These are phyloP conservation scores for Striga hermonthica DNA, from an alignment of 305 asterid species.

Conservation along the genomic window DNA sequence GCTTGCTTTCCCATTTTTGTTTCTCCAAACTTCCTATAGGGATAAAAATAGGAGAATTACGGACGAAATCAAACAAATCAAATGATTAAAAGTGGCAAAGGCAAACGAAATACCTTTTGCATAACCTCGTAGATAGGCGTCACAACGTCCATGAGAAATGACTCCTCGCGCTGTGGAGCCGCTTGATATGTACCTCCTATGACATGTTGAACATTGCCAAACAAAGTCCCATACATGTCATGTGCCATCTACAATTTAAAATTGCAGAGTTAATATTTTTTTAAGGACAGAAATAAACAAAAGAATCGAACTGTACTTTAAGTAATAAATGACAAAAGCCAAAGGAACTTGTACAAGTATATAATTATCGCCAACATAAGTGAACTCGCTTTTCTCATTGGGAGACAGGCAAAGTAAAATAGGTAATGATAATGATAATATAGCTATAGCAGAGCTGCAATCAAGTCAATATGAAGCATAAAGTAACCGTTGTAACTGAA, in stretches of 20 bases:
- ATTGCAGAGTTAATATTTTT: constrained; percentile 29
- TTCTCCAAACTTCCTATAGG: constrained; percentile 90
- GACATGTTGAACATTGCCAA: constrained; percentile 58
- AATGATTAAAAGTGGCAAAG: constrained; percentile 25
- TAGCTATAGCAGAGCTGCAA: neutral
- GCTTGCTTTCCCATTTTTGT: constrained; percentile 82
- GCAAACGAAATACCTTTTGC: constrained; percentile 51
- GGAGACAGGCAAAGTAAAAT: no score
- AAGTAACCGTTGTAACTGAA: no score
- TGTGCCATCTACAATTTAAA: constrained; percentile 71
- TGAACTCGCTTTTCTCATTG: no score
- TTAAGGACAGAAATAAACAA: neutral
- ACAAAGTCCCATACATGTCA: constrained; percentile 66
- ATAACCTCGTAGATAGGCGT: constrained; percentile 84
- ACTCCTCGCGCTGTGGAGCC: constrained; percentile 61
- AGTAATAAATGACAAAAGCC: neutral
- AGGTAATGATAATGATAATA: no score
- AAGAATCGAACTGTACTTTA: neutral
- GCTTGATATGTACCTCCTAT: constrained; percentile 61
- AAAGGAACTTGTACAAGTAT: neutral
- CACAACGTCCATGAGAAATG: constrained; percentile 80
- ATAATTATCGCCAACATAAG: neutral
- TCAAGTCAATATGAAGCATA: neutral
- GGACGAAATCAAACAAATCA: constrained; percentile 23
- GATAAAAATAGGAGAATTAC: constrained; percentile 39